Conservation (phyloP, 306 rosid species). For the Cucurbita pepo region DNA sequence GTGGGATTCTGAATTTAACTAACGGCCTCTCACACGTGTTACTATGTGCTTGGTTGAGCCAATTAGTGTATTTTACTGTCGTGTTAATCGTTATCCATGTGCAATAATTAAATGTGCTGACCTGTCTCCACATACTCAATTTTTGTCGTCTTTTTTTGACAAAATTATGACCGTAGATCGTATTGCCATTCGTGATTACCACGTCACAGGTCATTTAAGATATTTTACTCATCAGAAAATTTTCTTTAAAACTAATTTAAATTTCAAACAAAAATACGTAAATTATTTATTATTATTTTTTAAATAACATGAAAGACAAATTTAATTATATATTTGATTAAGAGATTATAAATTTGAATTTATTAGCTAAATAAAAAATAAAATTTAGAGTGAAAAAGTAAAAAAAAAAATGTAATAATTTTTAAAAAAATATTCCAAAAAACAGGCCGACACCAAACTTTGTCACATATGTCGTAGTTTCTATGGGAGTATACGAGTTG, state of each 20-base stretch:
- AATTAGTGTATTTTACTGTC: not conserved
- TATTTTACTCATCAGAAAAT: not conserved
- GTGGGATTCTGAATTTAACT: not conserved
- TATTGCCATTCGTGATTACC: not conserved
- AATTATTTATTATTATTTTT: too few relatives aligned
- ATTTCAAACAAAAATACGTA: not conserved
- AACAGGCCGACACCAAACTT: not conserved
- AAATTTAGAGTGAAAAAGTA: too few relatives aligned
- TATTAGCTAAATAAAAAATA: too few relatives aligned
- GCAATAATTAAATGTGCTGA: not conserved
- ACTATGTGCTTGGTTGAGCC: not conserved
- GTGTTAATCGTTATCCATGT: not conserved
- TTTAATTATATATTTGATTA: too few relatives aligned
- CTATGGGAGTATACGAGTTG: not conserved
- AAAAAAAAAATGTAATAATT: not conserved
- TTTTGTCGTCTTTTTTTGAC: not conserved
- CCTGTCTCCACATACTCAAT: slow-evolving; percentile 16
- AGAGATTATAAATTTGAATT: too few relatives aligned
- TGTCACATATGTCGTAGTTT: not conserved
- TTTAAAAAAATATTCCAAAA: not conserved
- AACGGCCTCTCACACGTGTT: not conserved
- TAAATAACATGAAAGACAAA: too few relatives aligned
- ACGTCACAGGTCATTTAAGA: not conserved
- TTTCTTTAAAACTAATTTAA: not conserved
- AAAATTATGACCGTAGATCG: not conserved